Base-by-base conservation (phyloP, 2,329 filamentous ascomycete genomes). In the Bretziella fagacearum region DNA sequence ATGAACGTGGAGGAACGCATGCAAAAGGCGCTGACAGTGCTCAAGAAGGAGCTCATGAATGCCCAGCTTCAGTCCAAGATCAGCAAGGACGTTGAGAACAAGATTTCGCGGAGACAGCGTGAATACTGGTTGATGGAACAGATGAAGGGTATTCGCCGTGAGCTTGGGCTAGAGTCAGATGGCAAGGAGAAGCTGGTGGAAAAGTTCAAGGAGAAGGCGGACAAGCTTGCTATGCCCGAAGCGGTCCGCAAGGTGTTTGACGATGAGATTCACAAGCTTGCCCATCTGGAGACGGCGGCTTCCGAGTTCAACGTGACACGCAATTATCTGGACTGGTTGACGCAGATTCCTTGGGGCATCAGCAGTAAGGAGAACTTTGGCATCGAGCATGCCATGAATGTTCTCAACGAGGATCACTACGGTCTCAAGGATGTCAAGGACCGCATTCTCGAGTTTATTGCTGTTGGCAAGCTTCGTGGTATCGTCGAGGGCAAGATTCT, bases 121-220 rank as follows among this genome's bases (percentile, higher is more conserved):
- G 91, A 98, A 60, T 98, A 96, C 65, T 96, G 86, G 84, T 68
- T 98, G 40, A 93, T 94, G 85, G 91, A 98, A 64, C 93, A 98
- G 62, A 94, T 98, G 87, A 96, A 96, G 68, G 91, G 87, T 22
- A 98, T 98, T 58, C 81, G 85, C 50, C 76, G 91, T 50, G 91
- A 98, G 63, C 75, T 98, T 42, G 91, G 93, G 18, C 84, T 98
- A 46, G 93, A 98, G 61, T 93, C 85, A 4, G 91, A 98, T 58
- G 91, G 93, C 53, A 98, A 96, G 64, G 91, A 98, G 58, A 96
- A 96, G 65, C 71, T 98, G 10, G 84, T 98, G 1, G 91, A 96
- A 62, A 93, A 84, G 61, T 98, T 98, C 69, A 91, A 85, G 64
- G 87, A 95, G 58, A 95, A 94, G 69, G 86, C 85, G 0, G 73